phyloP scores from a whole-genome alignment of 2,329 filamentous ascomycete genomes.

The Hypoxylon sp. region DNA sequence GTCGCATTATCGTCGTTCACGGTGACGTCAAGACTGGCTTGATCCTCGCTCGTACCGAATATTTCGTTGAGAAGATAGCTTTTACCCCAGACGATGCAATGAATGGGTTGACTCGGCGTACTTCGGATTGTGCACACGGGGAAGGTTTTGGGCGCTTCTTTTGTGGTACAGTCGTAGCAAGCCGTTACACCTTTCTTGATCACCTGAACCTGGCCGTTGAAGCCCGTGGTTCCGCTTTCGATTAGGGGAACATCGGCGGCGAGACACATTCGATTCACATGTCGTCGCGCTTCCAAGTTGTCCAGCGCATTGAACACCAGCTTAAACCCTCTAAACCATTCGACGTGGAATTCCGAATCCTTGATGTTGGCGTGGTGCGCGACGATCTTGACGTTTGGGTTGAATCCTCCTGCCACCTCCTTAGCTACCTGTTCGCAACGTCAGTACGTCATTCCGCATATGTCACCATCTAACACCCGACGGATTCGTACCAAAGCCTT shows the following conservation, averaged over 20 bases:
- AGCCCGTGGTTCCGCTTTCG: conserved; percentile 96
- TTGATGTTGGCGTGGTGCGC: conserved; percentile 97
- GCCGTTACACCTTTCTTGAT: conserved; percentile 92
- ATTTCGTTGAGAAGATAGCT: conserved; percentile 95
- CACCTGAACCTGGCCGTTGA: conserved; percentile 96
- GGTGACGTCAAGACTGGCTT: conserved; percentile 80
- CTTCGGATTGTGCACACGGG: conserved; percentile 97
- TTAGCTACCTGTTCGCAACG: conserved; percentile 76
- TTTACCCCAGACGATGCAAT: conserved; percentile 99
- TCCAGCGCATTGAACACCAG: conserved; percentile 97
- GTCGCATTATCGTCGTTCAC: conserved; percentile 82
- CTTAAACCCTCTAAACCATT: conserved; percentile 85
- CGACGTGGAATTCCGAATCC: conserved; percentile 82
- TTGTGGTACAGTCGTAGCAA: conserved; percentile 94
- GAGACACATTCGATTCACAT: conserved; percentile 98
- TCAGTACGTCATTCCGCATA: conserved; percentile 33
- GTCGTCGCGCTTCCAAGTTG: conserved; percentile 90
- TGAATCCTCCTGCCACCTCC: conserved; percentile 89
- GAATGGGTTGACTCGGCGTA: conserved; percentile 94
- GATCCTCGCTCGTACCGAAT: conserved; percentile 90
- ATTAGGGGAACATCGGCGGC: conserved; percentile 89
- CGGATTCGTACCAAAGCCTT: conserved; percentile 79
- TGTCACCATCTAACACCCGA: conserved; percentile 12
- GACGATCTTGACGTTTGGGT: conserved; percentile 84
- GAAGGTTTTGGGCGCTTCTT: conserved; percentile 90